Percentiles rank a stretch among this genome's conserved stretches.
Evolutionary conservation across 805 yeast species (phyloP).

Genomic region (Saccharomycopsis oosterbeekiorum): DNA sequence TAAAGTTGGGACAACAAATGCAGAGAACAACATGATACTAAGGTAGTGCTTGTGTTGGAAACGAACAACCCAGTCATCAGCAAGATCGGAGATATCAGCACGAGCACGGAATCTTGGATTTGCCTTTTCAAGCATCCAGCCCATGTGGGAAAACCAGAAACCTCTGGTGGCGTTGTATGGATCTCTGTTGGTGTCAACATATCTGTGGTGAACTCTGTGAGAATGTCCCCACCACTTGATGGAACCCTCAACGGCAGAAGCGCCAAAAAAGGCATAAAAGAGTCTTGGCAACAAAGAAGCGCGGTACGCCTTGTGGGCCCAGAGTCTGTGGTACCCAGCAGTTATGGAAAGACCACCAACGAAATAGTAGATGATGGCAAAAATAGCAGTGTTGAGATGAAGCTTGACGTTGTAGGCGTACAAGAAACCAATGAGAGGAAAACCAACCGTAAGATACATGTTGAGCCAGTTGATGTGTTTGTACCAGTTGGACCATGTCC

Average conservation of each 20-base stretch:
- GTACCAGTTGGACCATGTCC: constrained; percentile 66
- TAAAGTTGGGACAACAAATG: constrained; percentile 52
- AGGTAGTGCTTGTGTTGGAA: constrained; percentile 76
- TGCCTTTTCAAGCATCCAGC: constrained; percentile 77
- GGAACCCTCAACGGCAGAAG: constrained; percentile 77
- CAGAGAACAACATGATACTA: constrained; percentile 47
- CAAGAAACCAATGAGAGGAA: constrained; percentile 48
- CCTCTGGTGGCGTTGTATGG: constrained; percentile 83
- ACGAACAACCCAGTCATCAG: constrained; percentile 69
- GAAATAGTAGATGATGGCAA: constrained; percentile 43
- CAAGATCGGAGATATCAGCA: constrained; percentile 72
- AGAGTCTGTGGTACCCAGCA: constrained; percentile 76
- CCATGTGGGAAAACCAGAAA: constrained; percentile 76
- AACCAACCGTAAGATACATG: constrained; percentile 47
- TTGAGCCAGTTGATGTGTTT: constrained; percentile 74
- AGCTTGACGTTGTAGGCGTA: constrained; percentile 31
- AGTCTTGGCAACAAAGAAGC: constrained; percentile 52
- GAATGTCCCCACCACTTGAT: constrained; percentile 86
- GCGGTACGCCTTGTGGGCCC: constrained; percentile 66
- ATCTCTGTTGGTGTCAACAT: constrained; percentile 74
- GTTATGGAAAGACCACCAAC: constrained; percentile 69
- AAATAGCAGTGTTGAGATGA: constrained; percentile 34
- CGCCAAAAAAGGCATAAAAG: constrained; percentile 68
- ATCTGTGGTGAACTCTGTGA: constrained; percentile 80
- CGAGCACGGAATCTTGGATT: constrained; percentile 76